Evolutionary conservation across 1,284 basidiomycete genomes (phyloP), one percentile per base, ranked within the genome.

Genomic region (Papiliotrema fonsecae): DNA sequence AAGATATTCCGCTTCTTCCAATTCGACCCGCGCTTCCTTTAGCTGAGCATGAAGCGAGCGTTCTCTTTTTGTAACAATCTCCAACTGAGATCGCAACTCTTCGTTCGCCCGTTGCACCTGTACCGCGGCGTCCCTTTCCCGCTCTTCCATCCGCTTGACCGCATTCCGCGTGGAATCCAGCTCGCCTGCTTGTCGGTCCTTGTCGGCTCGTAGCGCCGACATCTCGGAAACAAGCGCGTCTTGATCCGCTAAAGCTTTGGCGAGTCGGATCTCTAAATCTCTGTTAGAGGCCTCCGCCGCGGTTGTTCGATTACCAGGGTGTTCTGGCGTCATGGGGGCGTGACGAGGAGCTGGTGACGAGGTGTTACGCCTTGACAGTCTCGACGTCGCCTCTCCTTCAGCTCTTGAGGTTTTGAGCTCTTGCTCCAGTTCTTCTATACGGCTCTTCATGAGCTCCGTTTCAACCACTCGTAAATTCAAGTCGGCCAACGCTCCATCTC

Each of bases 221-320:
- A 62, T 18, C 43, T 59, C 47, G 14, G 41, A 42, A 2, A 39
- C 16, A 36, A 62, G 45, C 4, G 28, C 44, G 19, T 50, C 45
- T 10, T 51, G 43, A 25, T 67, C 65, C 6, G 53, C 39, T 42
- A 57, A 14, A 16, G 63, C 56, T 47, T 65, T 65, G 18, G 57
- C 54, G 5, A 66, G 51, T 22, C 64, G 40, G 30, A 68, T 68
- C 50, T 66, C 64, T 26, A 65, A 42, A 48, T 68, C 65, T 27
- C 61, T 41, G 3, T 46, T 53, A 40, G 61, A 56, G 4, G 49
- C 52, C 35, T 64, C 53, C 10, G 45, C 60, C 7, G 49, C 40
- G 22, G 56, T 60, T 10, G 60, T 61, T 37, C 60, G 25, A 37
- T 59, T 56, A 5, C 46, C 58, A 11, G 35, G 30, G 31, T 55